Conservation (phyloP, 441 rosid species). For the Populus hybrid region DNA sequence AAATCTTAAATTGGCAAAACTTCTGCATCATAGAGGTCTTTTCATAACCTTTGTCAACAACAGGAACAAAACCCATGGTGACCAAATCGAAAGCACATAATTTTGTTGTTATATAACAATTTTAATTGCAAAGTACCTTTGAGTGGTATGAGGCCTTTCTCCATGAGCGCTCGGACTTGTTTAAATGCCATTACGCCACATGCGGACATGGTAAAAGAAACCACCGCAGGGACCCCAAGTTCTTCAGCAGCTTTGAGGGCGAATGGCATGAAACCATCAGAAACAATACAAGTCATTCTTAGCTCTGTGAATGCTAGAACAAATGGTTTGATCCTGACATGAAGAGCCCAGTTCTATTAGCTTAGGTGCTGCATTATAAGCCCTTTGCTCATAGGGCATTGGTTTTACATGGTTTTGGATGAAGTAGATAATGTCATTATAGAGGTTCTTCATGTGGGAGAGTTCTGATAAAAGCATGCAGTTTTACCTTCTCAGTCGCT, state of each 20-base stretch:
- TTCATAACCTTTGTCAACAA: background rate
- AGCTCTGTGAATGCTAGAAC: background rate
- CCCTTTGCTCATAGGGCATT: slow-evolving; percentile 33
- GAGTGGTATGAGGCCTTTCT: too few relatives aligned
- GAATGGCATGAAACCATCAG: too few relatives aligned
- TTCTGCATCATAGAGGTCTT: background rate
- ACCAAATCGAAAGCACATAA: too few relatives aligned
- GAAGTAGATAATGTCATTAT: slow-evolving; percentile 79
- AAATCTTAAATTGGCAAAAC: background rate
- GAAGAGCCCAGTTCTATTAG: slow-evolving; percentile 30
- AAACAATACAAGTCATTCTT: background rate
- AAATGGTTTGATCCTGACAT: slow-evolving; percentile 12
- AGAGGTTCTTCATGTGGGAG: slow-evolving; percentile 72
- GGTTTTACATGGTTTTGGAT: slow-evolving; percentile 81
- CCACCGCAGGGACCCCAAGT: too few relatives aligned
- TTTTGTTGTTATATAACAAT: too few relatives aligned
- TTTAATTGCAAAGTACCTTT: too few relatives aligned
- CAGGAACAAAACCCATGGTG: too few relatives aligned
- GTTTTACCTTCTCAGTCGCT: slow-evolving; percentile 62
- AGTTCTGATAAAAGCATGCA: slow-evolving; percentile 70
- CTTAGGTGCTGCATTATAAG: slow-evolving; percentile 11
- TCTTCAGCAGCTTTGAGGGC: too few relatives aligned
- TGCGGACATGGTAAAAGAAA: too few relatives aligned
- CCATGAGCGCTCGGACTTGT: too few relatives aligned
- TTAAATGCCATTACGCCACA: too few relatives aligned